Base-by-base conservation (phyloP, 2,329 filamentous ascomycete genomes). In the Cladosporium cucumerinum region DNA sequence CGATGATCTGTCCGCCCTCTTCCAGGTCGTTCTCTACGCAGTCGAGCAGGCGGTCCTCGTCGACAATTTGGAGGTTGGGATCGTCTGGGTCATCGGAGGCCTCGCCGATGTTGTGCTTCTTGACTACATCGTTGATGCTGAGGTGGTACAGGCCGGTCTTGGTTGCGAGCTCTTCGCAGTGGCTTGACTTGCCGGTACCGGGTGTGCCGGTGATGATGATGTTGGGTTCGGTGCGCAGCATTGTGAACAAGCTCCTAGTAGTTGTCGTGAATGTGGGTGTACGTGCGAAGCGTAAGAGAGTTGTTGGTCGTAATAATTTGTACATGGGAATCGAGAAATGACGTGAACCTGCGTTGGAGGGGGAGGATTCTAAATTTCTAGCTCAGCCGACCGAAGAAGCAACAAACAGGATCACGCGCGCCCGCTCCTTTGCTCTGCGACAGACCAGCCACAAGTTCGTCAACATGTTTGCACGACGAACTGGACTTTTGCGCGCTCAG, bases 161-260 rank as follows among this genome's bases (percentile, higher is more conserved):
- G 74, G 89, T 84, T 7, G 92, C 91, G 57, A 99, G 82, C 72
- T 87, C 84, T 77, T 96, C 91, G 75, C 91, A 92, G 77, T 97
- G 93, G 8, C 91, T 96, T 21, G 93, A 97, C 82, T 99, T 99
- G 74, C 95, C 95, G 30, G 96, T 92, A 63, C 95, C 95, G 0
- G 95, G 95, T 23, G 95, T 99, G 69, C 95, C 95, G 48, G 95
- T 98, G 70, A 99, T 85, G 71, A 99, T 90, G 73, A 99, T 92
- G 78, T 98, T 99, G 32, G 95, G 95, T 68, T 76, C 74, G 64
- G 76, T 77, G 65, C 81, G 78, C 66, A 77, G 73, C 76, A 79
- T 79, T 26, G 52, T 66, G 34, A 64, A 26, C 48, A 68, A 63
- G 25, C 51, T 68, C 26, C 58, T 54, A 54, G 64, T 43, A 30